Evolutionary conservation across 768 basidiomycete species (phyloP).

Genomic region (Collybiopsis luxurians): DNA sequence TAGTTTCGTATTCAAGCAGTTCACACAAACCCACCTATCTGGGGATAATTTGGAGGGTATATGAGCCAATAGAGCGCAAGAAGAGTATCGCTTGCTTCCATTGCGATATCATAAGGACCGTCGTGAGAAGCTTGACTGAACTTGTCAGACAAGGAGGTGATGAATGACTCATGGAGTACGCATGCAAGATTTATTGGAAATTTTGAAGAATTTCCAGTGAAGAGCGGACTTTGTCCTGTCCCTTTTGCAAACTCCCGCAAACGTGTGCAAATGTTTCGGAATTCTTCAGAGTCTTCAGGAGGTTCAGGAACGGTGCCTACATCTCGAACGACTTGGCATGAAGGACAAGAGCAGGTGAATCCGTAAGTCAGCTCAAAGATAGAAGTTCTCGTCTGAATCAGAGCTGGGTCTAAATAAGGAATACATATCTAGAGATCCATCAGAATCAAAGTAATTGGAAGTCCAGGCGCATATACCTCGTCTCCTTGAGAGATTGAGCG

Average conservation of each 20-base stretch:
- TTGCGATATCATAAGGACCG: conserved; percentile 49
- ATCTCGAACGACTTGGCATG: conserved; percentile 46
- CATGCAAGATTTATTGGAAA: conserved; percentile 40
- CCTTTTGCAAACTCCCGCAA: conserved; percentile 6
- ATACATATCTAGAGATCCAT: conserved; percentile 54
- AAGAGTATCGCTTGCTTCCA: conserved; percentile 52
- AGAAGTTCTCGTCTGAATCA: conserved; percentile 56
- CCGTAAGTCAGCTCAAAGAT: conserved; percentile 64
- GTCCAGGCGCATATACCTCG: conserved; percentile 47
- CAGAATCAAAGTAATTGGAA: neutral
- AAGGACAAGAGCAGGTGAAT: conserved; percentile 60
- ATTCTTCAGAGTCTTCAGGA: conserved; percentile 30
- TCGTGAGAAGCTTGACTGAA: conserved; percentile 76
- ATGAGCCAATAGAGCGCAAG: conserved; percentile 66
- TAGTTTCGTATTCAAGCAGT: neutral
- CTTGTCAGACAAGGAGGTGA: conserved; percentile 53
- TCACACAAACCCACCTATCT: conserved; percentile 57
- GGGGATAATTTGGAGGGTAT: conserved; percentile 79
- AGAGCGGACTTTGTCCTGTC: conserved; percentile 6
- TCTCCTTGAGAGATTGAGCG: conserved; percentile 53
- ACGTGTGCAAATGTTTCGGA: conserved; percentile 12
- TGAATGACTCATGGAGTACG: conserved; percentile 56
- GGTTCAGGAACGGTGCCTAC: conserved; percentile 37
- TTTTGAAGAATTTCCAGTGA: conserved; percentile 10
- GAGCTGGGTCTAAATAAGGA: conserved; percentile 77